Base-by-base conservation (phyloP, 1,284 basidiomycete genomes). In the Xerocomus cyaneibrunnescens region DNA sequence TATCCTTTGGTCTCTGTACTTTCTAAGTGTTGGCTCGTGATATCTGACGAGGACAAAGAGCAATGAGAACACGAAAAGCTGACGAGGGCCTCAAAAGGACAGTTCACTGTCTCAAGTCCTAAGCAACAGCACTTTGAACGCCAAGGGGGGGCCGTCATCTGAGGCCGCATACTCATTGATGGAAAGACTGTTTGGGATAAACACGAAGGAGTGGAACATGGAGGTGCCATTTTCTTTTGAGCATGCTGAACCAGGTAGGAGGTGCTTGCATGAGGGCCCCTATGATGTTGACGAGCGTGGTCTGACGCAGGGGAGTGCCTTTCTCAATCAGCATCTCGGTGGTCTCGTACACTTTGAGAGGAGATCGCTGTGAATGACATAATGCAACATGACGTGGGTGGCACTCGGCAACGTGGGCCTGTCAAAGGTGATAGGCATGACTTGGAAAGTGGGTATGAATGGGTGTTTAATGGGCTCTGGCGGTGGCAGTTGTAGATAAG, bases 21-120 rank as follows among this genome's bases (percentile, higher is more conserved):
- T 57, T 56, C 34, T 62, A 55, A 17, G 52, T 22, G 68, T 71
- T 6, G 72, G 31, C 54, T 87, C 77, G 74, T 77, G 85, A 38
- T 87, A 85, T 56, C 84, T 81, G 35, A 87, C 69, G 17, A 89
- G 64, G 32, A 78, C 83, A 52, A 90, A 87, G 7, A 90, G 69
- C 22, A 91, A 70, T 1, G 84, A 81, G 1, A 80, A 88, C 22
- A 86, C 75, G 37, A 91, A n/a, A n/a, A n/a, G n/a, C n/a, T n/a
- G n/a, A n/a, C 75, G 37, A 88, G 66, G 3, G 74, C 72, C 36
- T 77, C 75, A 61, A 84, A 87, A 75, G 87, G 82, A 23, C 74
- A 69, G 22, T 78, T 70, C 82, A 77, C 25, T 75, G 70, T 75
- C 68, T n/a, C 79, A 76, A 0, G 85, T 84, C 4, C 73, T 67